A percentile compares a stretch with the other conserved stretches of the same genome.
phyloP scores from a whole-genome alignment of 768 basidiomycete genomes.

The Clavulina sp. region DNA sequence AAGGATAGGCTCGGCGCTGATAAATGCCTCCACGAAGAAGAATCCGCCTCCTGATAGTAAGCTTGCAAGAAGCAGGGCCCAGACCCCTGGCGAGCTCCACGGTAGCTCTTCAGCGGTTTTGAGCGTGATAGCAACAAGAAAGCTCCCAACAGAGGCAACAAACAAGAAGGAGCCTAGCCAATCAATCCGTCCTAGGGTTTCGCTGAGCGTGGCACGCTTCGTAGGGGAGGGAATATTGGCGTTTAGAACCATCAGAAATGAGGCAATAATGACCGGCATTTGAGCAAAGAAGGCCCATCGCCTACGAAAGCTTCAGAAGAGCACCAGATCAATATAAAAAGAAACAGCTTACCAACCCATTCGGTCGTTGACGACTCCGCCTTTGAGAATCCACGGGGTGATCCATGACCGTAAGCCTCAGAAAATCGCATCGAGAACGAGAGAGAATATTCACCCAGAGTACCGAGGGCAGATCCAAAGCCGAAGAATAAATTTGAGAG shows the following conservation, averaged over 20 bases:
- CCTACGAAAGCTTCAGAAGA: too few species aligned
- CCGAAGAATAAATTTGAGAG: slow-evolving; percentile 82
- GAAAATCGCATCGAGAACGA: too few species aligned
- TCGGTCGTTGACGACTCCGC: slow-evolving; percentile 41
- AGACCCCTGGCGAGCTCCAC: slow-evolving; percentile 59
- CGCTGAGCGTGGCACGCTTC: slow-evolving; percentile 39
- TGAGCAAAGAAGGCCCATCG: slow-evolving; percentile 69
- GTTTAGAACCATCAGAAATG: slow-evolving; percentile 49
- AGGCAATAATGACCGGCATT: slow-evolving; percentile 60
- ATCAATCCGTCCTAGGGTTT: slow-evolving; percentile 68
- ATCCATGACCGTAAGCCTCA: too few species aligned
- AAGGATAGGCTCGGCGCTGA: slow-evolving; percentile 76
- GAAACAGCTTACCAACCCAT: slow-evolving; percentile 68
- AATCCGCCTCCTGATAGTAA: slow-evolving; percentile 40
- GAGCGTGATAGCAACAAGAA: slow-evolving; percentile 60
- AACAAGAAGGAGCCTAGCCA: slow-evolving; percentile 69
- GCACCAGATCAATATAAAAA: too few species aligned
- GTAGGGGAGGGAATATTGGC: slow-evolving; percentile 62
- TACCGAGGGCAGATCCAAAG: slow-evolving; percentile 33
- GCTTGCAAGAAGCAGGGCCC: slow-evolving; percentile 43
- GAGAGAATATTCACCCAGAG: slow-evolving; percentile 16
- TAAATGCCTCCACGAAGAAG: slow-evolving; percentile 58
- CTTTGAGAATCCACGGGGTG: not conserved
- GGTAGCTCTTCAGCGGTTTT: slow-evolving; percentile 62
- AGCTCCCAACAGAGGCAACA: slow-evolving; percentile 46